Conservation (phyloP, 228 moss, liverwort and hornwort species). For the Sphagnum fallax region DNA sequence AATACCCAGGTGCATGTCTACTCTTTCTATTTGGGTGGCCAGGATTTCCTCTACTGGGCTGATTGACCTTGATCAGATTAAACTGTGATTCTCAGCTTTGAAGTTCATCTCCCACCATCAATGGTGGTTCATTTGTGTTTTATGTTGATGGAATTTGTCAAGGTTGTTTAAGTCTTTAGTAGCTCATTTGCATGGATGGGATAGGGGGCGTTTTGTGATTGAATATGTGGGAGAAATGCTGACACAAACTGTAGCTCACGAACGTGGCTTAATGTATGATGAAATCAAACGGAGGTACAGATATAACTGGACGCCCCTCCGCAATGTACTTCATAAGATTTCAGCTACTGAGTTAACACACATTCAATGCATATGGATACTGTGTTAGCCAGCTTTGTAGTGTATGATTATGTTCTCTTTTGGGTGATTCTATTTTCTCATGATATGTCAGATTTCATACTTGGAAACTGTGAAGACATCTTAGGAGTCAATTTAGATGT, state of each 20-base stretch:
- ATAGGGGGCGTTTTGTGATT: conserved; percentile 81
- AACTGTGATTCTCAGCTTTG: neutral
- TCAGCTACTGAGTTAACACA: too few relatives aligned
- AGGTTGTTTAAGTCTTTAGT: too few relatives aligned
- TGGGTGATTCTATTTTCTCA: too few relatives aligned
- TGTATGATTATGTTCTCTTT: too few relatives aligned
- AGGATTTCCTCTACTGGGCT: neutral
- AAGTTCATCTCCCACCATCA: neutral
- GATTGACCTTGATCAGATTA: too few relatives aligned
- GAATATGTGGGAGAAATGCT: conserved; percentile 91
- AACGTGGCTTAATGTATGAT: conserved; percentile 55
- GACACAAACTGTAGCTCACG: conserved; percentile 76
- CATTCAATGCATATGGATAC: too few relatives aligned
- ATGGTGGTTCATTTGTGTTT: neutral
- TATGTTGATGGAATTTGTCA: neutral
- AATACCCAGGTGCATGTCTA: conserved; percentile 53
- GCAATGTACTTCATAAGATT: too few relatives aligned
- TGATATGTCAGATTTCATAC: too few relatives aligned
- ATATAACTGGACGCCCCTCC: neutral
- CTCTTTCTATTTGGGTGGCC: neutral
- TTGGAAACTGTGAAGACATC: too few relatives aligned
- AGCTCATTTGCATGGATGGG: conserved; percentile 1
- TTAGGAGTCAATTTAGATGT: too few relatives aligned
- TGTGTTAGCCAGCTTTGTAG: too few relatives aligned
- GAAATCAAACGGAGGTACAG: conserved; percentile 61